Base-by-base conservation (phyloP, 352 stramenopile genomes). In the Globisporangium polare region DNA sequence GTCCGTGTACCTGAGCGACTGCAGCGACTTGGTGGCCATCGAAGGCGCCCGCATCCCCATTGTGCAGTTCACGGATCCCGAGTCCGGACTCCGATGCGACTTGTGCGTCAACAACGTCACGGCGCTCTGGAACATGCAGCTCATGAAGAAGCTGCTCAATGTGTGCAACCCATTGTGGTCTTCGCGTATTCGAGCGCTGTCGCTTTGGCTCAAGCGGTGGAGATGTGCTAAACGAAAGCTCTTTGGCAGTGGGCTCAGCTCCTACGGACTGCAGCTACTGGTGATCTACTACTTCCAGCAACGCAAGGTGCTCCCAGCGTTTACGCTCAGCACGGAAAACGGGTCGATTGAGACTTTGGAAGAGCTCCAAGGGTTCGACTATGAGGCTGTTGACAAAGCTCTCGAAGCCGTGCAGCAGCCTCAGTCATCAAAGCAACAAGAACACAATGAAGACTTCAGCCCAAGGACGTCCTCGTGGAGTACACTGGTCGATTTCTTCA, bases 71-170 rank as follows among this genome's bases (percentile, higher is more conserved):
- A 66, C 45, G 13, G 82, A 92, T 29, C 55, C 77, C 15, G 31
- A 39, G 15, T 74, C 72, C 0, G 35, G 58, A 0, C 46, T 93
- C 13, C 65, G 70, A 31, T 90, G 84, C 43, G 86, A 95, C 51
- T 53, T 95, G 5, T 93, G 81, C 33, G 68, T 95, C 53, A 95
- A 95, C 66, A 95, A 95, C 62, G 26, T 87, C n/a, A 52, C 86
- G 4, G 83, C 86, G 18, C 60, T 95, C 12, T 95, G 80, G 82
- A 95, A 95, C 66, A 89, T 83, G 22, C 69, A 78, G 49, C 75
- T 95, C 9, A 63, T 90, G 24, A 56, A 63, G 17, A 67, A 63
- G 49, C 27, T 82, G 7, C 61, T 89, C 45, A 51, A 65, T 49
- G 65, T 57, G 7, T 51, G 47, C 52, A 31, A 13, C 8, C 22